Conservation (phyloP, 1,139 yeast genomes). For the Lodderomyces parapsilosis region DNA sequence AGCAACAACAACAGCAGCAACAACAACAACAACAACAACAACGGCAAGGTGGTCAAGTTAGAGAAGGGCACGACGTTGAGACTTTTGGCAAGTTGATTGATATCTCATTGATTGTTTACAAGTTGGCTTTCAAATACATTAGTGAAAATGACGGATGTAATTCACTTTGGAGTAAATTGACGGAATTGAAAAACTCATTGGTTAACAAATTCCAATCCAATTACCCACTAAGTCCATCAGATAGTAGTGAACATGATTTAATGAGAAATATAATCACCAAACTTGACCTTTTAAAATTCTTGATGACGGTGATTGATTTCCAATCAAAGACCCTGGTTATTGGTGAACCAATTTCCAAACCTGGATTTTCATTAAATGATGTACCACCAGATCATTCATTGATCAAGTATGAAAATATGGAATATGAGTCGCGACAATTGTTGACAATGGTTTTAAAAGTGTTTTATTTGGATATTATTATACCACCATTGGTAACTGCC, state of each 20-base stretch:
- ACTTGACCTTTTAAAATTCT: constrained; percentile 69
- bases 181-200: constrained; percentile 41
- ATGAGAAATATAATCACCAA: constrained; percentile 54
- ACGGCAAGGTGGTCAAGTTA: neutral
- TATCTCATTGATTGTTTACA: constrained; percentile 35
- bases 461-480: constrained; percentile 54
- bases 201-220: constrained; percentile 32
- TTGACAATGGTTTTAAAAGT: constrained; percentile 68
- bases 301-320: constrained; percentile 66
- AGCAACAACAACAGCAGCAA: neutral
- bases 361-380: constrained; percentile 50
- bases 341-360: constrained; percentile 14
- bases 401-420: constrained; percentile 52
- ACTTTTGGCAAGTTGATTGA: constrained; percentile 35
- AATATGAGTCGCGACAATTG: constrained; percentile 69
- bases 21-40: constrained; percentile 1
- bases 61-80: constrained; percentile 22
- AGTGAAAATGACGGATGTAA: constrained; percentile 45
- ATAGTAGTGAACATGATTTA: constrained; percentile 49
- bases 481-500: constrained; percentile 57
- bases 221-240: constrained; percentile 47
- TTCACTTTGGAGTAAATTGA: constrained; percentile 42
- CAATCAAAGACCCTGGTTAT: constrained; percentile 55
- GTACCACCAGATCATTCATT: constrained; percentile 70
- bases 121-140: constrained; percentile 41